Conservation (phyloP, 495 filamentous ascomycete genomes). For the Penicillium canescens region DNA sequence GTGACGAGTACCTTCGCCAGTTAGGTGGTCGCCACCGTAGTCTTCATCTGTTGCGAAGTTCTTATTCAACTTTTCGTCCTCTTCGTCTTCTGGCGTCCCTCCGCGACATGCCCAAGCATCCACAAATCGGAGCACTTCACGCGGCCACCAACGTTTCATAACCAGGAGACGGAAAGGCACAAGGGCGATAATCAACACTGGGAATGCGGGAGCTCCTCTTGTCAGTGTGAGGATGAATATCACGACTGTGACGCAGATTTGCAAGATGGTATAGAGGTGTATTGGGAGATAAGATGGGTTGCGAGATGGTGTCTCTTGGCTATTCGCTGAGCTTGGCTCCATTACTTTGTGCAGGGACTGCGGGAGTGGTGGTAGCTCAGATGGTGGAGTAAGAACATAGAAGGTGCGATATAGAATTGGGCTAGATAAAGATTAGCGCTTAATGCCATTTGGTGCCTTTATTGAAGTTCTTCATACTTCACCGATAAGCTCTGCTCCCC, state of each 20-base stretch:
- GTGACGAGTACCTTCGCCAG: neutral
- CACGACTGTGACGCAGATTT: slow-evolving; percentile 59
- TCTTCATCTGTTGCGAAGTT: neutral
- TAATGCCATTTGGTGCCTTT: too few species aligned
- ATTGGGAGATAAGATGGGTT: slow-evolving; percentile 54
- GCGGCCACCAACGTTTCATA: slow-evolving; percentile 65
- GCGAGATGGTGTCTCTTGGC: slow-evolving; percentile 4
- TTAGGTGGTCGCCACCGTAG: neutral
- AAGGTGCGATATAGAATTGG: slow-evolving; percentile 66
- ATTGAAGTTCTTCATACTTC: slow-evolving; percentile 40
- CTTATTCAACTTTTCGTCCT: slow-evolving; percentile 37
- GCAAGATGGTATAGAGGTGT: slow-evolving; percentile 62
- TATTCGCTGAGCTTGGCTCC: neutral
- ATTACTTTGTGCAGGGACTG: slow-evolving; percentile 28
- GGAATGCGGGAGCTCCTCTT: slow-evolving; percentile 63
- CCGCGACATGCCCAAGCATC: slow-evolving; percentile 72
- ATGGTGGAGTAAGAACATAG: slow-evolving; percentile 62
- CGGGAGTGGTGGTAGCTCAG: slow-evolving; percentile 62
- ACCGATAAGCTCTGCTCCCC: slow-evolving; percentile 69
- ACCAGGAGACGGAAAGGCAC: slow-evolving; percentile 62
- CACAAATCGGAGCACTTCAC: slow-evolving; percentile 62
- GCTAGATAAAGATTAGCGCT: slow-evolving; percentile 18
- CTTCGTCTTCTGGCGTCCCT: slow-evolving; percentile 63
- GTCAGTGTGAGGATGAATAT: slow-evolving; percentile 69
- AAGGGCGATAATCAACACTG: slow-evolving; percentile 64